Evolutionary conservation across 805 yeast genomes (phyloP), one percentile per base, ranked within the genome.

Genomic region (Torulaspora gathmanii): DNA sequence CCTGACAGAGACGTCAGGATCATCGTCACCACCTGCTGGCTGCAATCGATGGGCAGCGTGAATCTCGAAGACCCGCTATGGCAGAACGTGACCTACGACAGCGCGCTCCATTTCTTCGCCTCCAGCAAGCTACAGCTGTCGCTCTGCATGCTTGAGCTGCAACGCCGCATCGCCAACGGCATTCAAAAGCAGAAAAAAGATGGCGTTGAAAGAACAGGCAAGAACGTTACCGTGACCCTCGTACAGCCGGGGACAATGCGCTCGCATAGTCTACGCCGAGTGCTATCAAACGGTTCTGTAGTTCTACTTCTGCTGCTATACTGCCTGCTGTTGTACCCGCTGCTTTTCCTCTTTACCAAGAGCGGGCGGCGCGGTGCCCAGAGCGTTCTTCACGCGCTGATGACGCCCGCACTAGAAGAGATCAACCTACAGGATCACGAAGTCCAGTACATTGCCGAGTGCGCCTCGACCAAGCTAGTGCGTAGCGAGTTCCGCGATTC

Each of bases 161-260:
- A 91, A 68, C 74, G 81, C 42, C 71, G 81, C 49, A 61, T 88
- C 38, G 72, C 75, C 41, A 63, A 52, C 0, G 77, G 74, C 51
- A 82, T 80, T 49, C 73, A 95, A 47, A 77, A 82, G 41, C 95
- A 88, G 65, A 56, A 66, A 25, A 55, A 54, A 19, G 58, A 57
- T 23, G 56, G 56, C 13, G 45, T 40, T 2, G 57, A 56, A 19
- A 45, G 60, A 30, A 51, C 57, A 2, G 79, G 79, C 37, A 78
- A 82, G 17, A 86, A 83, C 55, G 79, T 86, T 19, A 75, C 82
- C 40, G 75, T 88, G 17, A 76, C 83, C 46, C 58, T 88, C 44
- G 93, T 86, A 4, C 93, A 93, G 59, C 98, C 99, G 0, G 99
- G 99, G 1, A 55, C 90, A 28, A 86, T 87, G 84, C 75, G 98